Evolutionary conservation across 192 early-diverging fungal genomes (phyloP).

Genomic region (Coemansia sp.): DNA sequence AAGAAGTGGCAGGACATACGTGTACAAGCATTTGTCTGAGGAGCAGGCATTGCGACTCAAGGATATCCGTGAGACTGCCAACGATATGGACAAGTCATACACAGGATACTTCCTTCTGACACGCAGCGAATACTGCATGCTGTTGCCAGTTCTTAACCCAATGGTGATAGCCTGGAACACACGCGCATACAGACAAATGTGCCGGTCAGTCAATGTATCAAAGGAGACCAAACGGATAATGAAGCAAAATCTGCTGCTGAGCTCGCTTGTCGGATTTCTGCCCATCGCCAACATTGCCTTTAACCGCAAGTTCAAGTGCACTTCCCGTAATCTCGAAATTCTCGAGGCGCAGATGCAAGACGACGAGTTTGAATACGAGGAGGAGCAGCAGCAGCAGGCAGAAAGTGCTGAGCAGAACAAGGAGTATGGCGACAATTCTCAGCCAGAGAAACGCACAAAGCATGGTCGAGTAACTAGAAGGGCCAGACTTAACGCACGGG

Average conservation of each 20-base stretch:
- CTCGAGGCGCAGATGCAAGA: constrained; percentile 30
- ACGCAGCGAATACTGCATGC: constrained; percentile 33
- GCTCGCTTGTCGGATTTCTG: constrained; percentile 25
- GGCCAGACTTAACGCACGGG: neutral
- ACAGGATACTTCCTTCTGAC: constrained; percentile 29
- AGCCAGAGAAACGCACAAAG: neutral
- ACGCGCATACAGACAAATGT: constrained; percentile 19
- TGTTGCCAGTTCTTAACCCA: constrained; percentile 43
- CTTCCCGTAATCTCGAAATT: constrained; percentile 33
- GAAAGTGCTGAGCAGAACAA: neutral
- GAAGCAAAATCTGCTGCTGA: constrained; percentile 27
- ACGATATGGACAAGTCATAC: constrained; percentile 27
- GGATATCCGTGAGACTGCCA: constrained; percentile 15
- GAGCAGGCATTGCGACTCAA: constrained; percentile 17
- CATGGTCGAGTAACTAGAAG: neutral
- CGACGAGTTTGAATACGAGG: constrained; percentile 10
- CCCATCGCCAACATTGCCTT: constrained; percentile 43
- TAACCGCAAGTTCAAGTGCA: constrained; percentile 44
- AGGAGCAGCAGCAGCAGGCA: neutral
- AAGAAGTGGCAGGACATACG: constrained; percentile 11
- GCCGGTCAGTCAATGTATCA: constrained; percentile 9
- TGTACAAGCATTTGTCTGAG: constrained; percentile 27
- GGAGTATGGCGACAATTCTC: neutral
- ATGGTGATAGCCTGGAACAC: constrained; percentile 34
- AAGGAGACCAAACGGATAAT: constrained; percentile 12